Conservation (phyloP, 345 rosid genomes). For the Ailanthus altissimus region DNA sequence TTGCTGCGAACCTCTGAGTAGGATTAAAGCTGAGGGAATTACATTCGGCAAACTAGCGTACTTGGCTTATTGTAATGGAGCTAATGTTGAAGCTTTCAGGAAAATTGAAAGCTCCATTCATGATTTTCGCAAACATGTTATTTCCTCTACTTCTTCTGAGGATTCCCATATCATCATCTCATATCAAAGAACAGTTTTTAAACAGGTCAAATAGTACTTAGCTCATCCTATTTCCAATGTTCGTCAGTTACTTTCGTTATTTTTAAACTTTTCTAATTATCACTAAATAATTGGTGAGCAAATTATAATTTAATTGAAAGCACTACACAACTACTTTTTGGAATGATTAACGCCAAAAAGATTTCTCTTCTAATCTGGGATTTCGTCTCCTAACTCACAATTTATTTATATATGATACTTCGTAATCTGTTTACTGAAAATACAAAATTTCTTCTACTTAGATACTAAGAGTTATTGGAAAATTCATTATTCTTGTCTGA, state of each 20-base stretch:
- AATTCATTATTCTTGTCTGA: not conserved
- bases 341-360: too few relatives aligned
- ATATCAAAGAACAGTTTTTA: conserved; percentile 30
- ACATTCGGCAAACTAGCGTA: conserved; percentile 35
- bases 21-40: conserved; percentile 31
- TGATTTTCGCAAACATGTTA: conserved; percentile 31
- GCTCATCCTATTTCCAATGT: not conserved
- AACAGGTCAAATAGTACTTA: conserved; percentile 29
- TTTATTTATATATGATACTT: too few relatives aligned
- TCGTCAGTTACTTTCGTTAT: too few relatives aligned
- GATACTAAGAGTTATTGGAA: not conserved
- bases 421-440: too few relatives aligned
- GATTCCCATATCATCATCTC: conserved; percentile 34
- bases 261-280: too few relatives aligned
- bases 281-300: too few relatives aligned
- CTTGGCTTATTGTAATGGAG: conserved; percentile 39
- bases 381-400: too few relatives aligned
- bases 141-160: conserved; percentile 29
- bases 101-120: conserved; percentile 20
- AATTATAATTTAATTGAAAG: too few relatives aligned
- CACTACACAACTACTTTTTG: too few relatives aligned
- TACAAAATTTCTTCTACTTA: not conserved
- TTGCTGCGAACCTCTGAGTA: conserved; percentile 36
- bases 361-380: too few relatives aligned
- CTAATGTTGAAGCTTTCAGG: conserved; percentile 34